phyloP scores from a whole-genome alignment of 768 basidiomycete species.

The Macrolepiota albuminosa region DNA sequence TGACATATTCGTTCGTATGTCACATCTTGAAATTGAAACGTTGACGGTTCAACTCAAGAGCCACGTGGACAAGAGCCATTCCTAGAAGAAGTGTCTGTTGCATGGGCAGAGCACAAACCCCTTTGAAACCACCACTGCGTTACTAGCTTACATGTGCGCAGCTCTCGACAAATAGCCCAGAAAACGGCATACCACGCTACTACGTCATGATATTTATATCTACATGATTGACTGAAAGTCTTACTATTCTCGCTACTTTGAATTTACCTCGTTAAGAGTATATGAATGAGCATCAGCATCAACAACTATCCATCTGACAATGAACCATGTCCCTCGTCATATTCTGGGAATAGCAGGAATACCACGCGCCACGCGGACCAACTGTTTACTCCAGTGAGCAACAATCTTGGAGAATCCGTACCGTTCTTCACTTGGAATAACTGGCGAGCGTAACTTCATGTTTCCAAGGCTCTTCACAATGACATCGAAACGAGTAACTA shows the following conservation, averaged over 20 bases:
- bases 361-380: neutral
- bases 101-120: neutral
- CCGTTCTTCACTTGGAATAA: neutral
- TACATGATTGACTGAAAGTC: too few relatives aligned
- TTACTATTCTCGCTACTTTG: too few relatives aligned
- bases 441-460: constrained; percentile 25
- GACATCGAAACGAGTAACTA: constrained; percentile 19
- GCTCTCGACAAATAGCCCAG: too few relatives aligned
- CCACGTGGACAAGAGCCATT: neutral
- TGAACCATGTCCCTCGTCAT: neutral
- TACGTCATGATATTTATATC: too few relatives aligned
- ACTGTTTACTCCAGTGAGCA: neutral
- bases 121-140: neutral
- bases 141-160: neutral
- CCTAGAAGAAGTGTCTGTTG: neutral
- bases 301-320: too few relatives aligned
- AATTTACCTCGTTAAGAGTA: too few relatives aligned
- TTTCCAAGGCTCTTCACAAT: constrained; percentile 15
- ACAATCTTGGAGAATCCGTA: neutral
- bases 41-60: neutral
- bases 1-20: neutral
- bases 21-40: neutral
- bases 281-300: too few relatives aligned
- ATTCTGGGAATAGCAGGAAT: neutral
- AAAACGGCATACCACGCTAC: too few relatives aligned